Evolutionary conservation across 352 stramenopile genomes (phyloP).

Genomic region (Aphanomyces cochlioides): DNA sequence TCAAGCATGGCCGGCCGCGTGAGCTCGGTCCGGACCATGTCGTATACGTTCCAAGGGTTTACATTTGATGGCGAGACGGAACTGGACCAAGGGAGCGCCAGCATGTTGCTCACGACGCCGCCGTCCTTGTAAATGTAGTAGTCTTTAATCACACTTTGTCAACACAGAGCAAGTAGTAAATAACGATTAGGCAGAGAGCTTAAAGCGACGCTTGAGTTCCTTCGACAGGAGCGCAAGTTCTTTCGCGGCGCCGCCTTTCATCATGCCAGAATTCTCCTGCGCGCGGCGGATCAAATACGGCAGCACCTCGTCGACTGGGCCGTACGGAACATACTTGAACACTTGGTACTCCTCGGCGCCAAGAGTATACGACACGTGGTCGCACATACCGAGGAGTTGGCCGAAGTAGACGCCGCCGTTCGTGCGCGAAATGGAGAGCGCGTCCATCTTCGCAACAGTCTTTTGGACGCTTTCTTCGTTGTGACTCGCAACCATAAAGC

Average conservation of each 20-base stretch:
- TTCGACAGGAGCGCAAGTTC: slow-evolving; percentile 66
- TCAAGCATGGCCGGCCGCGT: slow-evolving; percentile 43
- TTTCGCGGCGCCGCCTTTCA: slow-evolving; percentile 73
- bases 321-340: slow-evolving; percentile 99
- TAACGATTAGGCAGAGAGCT: not conserved
- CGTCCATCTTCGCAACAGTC: slow-evolving; percentile 89
- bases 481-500: slow-evolving; percentile 98
- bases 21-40: slow-evolving; percentile 72
- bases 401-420: slow-evolving; percentile 91
- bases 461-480: slow-evolving; percentile 94
- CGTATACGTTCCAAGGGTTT: slow-evolving; percentile 82
- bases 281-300: slow-evolving; percentile 96
- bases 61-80: slow-evolving; percentile 63
- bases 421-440: slow-evolving; percentile 78
- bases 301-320: slow-evolving; percentile 93
- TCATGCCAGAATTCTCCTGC: slow-evolving; percentile 93
- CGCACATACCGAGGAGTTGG: slow-evolving; percentile 97
- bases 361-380: slow-evolving; percentile 96
- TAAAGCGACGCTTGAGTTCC: slow-evolving; percentile 57
- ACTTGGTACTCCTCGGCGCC: slow-evolving; percentile 89
- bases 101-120: not conserved
- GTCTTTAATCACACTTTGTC: not conserved
- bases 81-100: not conserved
- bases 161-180: not conserved
- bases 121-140: slow-evolving; percentile 23